These are phyloP conservation scores for Penicillium sp. DNA, from an alignment of 2,329 filamentous ascomycete genomes.

Conservation along the genomic window DNA sequence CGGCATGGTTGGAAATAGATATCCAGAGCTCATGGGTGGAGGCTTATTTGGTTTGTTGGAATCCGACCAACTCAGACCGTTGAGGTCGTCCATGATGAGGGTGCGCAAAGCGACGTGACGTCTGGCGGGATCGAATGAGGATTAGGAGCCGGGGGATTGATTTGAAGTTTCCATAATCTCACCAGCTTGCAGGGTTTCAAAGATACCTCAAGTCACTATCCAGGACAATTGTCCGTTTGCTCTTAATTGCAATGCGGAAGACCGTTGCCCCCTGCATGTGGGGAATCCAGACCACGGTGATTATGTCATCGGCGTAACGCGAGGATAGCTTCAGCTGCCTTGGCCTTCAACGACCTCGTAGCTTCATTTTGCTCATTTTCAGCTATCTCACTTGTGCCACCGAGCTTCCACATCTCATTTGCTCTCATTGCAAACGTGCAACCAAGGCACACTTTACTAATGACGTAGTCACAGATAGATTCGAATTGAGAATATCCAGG, in stretches of 20 bases:
- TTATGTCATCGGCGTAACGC: slow-evolving; percentile 7
- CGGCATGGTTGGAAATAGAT: slow-evolving; percentile 38
- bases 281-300: slow-evolving; percentile 9
- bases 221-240: slow-evolving; percentile 5
- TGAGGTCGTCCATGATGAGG: slow-evolving; percentile 49
- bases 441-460: too few species aligned
- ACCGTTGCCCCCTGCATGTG: slow-evolving; percentile 10
- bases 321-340: too few species aligned
- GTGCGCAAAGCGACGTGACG: slow-evolving; percentile 11
- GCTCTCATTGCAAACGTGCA: too few species aligned
- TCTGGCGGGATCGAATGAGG: slow-evolving; percentile 25
- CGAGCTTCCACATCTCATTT: too few species aligned
- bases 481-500: too few species aligned
- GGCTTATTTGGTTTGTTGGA: slow-evolving; percentile 37
- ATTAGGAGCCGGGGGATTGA: slow-evolving; percentile 14
- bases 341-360: too few species aligned
- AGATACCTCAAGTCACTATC: slow-evolving; percentile 1
- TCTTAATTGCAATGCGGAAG: slow-evolving; percentile 5
- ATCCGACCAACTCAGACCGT: slow-evolving; percentile 48
- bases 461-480: too few species aligned
- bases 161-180: slow-evolving; percentile 19
- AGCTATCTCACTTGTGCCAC: too few species aligned
- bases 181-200: slow-evolving; percentile 7
- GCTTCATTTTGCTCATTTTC: too few species aligned
- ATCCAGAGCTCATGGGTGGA: slow-evolving; percentile 37